Base-by-base conservation (phyloP, 2,329 filamentous ascomycete genomes). In the Trichoderma sp. region DNA sequence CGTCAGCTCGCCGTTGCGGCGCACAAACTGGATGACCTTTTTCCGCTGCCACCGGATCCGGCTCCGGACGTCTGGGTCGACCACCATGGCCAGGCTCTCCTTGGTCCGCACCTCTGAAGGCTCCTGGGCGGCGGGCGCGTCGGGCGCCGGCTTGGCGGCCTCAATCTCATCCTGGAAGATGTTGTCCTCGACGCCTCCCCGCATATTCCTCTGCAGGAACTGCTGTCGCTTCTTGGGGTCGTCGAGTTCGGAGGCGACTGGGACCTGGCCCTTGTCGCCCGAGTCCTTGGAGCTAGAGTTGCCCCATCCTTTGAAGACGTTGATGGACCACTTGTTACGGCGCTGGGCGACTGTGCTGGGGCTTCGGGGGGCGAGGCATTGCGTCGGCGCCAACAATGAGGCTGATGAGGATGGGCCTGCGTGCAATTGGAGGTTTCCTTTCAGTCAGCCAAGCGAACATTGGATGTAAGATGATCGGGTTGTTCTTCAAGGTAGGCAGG, bases 11-110 rank as follows among this genome's bases (percentile, higher is more conserved):
- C 78, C 80, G 55, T 89, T 82, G 67, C 85, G 85, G 60, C 83
- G 84, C 56, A 97, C 83, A 76, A 90, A 86, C 70, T 90, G 87
- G 63, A 94, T 90, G 47, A 96, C 86, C 83, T 93, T 92, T 77
- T 90, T 92, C 72, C 91, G 85, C 80, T 96, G 88, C 87, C 91
- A 97, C 65, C 88, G 84, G 62, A 88, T 81, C 65, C 93, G 86
- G 65, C 83, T 83, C 51, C 83, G 78, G 17, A 93, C 93, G 70
- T 90, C 85, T 5, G 95, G 95, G 75, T 97, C 90, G 54, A 92
- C 78, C 30, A 85, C 84, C 64, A 84, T 80, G 64, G 85, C 83
- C 80, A 90, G 85, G 70, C 83, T 83, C 44, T 82, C 80, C 44
- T 72, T 73, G 28, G 78, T 77, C 69, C 78, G 77, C 51, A 77